phyloP scores from a whole-genome alignment of 2,329 filamentous ascomycete genomes.

The Epichloe brachyelytri region DNA sequence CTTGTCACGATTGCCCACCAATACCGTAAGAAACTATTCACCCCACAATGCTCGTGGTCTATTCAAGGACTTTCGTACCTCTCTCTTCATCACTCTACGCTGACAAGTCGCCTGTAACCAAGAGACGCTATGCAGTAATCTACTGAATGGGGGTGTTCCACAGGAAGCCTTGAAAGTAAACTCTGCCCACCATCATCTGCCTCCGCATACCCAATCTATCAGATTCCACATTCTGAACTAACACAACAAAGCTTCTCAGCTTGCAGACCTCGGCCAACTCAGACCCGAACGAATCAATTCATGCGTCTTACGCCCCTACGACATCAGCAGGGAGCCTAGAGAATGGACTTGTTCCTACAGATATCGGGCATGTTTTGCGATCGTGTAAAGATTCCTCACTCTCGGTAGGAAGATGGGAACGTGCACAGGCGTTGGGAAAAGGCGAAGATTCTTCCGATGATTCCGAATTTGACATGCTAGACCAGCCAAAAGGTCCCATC shows the following conservation, averaged over 20 bases:
- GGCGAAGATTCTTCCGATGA: neutral
- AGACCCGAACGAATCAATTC: neutral
- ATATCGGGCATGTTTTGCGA: neutral
- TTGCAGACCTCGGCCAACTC: neutral
- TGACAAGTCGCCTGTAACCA: neutral
- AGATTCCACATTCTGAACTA: neutral
- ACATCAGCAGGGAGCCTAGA: neutral
- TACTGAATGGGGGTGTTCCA: neutral
- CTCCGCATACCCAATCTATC: neutral
- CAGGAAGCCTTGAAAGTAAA: constrained; percentile 2
- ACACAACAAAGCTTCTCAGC: constrained; percentile 2
- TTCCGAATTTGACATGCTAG: neutral
- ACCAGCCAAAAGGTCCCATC: neutral
- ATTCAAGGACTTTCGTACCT: neutral
- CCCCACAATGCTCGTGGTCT: neutral
- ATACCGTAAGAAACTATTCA: neutral
- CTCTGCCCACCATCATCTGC: neutral
- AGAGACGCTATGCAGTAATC: constrained; percentile 2
- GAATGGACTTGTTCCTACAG: neutral
- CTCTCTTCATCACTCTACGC: neutral
- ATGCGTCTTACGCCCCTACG: neutral
- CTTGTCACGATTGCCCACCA: neutral
- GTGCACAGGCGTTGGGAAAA: neutral
- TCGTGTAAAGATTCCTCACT: neutral
- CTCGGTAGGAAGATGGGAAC: neutral